These are phyloP conservation scores for Cyberlindnera nakhonratchasimensis DNA, from an alignment of 805 yeast species.

Conservation along the genomic window DNA sequence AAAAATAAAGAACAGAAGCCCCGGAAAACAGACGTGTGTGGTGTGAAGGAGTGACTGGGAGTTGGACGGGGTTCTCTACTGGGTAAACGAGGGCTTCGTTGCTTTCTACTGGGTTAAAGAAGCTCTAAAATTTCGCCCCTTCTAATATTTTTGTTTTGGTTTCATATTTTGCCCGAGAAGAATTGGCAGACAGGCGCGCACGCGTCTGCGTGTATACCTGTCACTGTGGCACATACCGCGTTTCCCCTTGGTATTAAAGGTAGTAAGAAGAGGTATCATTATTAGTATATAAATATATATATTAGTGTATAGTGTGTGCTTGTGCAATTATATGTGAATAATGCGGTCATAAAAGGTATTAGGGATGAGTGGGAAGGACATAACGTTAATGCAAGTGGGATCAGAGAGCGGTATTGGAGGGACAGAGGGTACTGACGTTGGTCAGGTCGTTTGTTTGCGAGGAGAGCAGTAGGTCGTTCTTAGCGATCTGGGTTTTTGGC, in stretches of 20 bases:
- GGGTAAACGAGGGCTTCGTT: no score
- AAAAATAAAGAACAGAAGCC: not conserved
- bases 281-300: no score
- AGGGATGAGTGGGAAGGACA: not conserved
- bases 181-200: slow-evolving; percentile 1
- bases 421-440: slow-evolving; percentile 1
- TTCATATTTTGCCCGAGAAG: slow-evolving; percentile 1
- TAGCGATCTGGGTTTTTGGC: not conserved
- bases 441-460: slow-evolving; percentile 1
- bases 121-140: not conserved
- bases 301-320: no score
- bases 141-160: not conserved
- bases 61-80: not conserved
- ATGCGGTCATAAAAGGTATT: not conserved
- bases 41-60: not conserved
- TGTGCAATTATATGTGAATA: no score
- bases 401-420: not conserved
- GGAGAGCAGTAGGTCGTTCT: not conserved
- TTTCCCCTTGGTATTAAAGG: no score
- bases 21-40: not conserved
- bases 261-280: no score
- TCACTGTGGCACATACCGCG: slow-evolving; percentile 7
- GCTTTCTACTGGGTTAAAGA: no score
- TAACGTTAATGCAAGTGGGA: not conserved
- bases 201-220: no score